Conservation (phyloP, 2,329 filamentous ascomycete species). For the Fusarium xylarioides region DNA sequence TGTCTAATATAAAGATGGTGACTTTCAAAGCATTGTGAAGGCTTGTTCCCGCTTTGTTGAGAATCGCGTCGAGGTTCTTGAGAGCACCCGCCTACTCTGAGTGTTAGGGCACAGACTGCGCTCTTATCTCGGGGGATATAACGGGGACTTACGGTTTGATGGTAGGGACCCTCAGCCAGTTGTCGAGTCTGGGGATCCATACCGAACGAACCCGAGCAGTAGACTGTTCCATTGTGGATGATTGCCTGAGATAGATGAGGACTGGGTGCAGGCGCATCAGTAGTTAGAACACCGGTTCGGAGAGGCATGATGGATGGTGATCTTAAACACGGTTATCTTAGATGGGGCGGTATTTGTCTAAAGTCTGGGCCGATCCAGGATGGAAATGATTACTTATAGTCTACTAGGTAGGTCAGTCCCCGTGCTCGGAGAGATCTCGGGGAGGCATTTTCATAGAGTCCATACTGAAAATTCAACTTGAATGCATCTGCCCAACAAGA, state of each 20-base stretch:
- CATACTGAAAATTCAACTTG: neutral
- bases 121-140: fast-evolving
- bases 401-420: neutral
- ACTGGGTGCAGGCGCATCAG: neutral
- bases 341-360: neutral
- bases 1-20: neutral
- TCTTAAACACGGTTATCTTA: neutral
- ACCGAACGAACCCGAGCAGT: neutral
- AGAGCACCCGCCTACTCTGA: neutral
- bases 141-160: neutral
- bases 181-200: neutral
- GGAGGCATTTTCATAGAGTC: fast-evolving
- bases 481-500: neutral
- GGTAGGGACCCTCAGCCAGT: neutral
- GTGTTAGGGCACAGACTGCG: fast-evolving
- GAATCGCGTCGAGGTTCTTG: neutral
- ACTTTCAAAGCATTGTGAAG: neutral
- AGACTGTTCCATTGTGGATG: neutral
- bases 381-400: neutral
- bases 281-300: neutral
- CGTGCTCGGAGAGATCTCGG: neutral
- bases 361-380: neutral
- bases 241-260: neutral
- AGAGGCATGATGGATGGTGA: neutral
- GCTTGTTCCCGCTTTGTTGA: neutral